phyloP scores from a whole-genome alignment of 352 stramenopile species.

The Phytophthora nicotianae region DNA sequence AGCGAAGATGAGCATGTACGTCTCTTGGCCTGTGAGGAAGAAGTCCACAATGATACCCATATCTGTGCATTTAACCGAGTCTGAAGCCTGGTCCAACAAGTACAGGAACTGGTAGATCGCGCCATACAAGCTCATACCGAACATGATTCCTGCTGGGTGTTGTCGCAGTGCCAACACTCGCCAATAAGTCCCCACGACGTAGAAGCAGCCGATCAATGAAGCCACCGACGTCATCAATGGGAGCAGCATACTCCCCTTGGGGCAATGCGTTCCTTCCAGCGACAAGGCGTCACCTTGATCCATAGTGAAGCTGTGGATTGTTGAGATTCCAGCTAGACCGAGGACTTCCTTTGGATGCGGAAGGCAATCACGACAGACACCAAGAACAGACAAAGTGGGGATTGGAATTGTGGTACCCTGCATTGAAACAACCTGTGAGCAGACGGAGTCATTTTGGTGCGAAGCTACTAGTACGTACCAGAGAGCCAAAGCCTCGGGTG shows the following conservation, averaged over 20 bases:
- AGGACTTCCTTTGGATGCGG: background rate
- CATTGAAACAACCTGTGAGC: conserved; percentile 9
- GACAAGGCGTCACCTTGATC: conserved; percentile 7
- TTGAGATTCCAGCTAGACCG: background rate
- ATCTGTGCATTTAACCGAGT: conserved; percentile 54
- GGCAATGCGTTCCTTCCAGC: conserved; percentile 40
- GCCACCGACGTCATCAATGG: conserved; percentile 66
- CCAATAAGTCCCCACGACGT: conserved; percentile 77
- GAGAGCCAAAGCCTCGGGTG: conserved; percentile 33
- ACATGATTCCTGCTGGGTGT: conserved; percentile 87
- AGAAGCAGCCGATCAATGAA: conserved; percentile 77
- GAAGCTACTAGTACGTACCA: conserved; percentile 23
- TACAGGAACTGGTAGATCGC: conserved; percentile 86
- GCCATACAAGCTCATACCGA: conserved; percentile 85
- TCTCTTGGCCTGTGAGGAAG: conserved; percentile 84
- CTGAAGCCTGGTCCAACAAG: conserved; percentile 55
- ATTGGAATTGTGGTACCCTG: conserved; percentile 23
- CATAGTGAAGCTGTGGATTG: conserved; percentile 21
- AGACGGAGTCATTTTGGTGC: background rate
- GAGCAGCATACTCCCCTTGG: conserved; percentile 49
- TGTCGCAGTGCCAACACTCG: conserved; percentile 71
- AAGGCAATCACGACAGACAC: conserved; percentile 18
- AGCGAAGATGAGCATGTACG: conserved; percentile 90
- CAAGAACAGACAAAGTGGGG: conserved; percentile 13
- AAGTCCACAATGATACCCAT: conserved; percentile 80